Conservation (phyloP, 1,139 yeast species). For the Nakaseomyces delphensis region DNA sequence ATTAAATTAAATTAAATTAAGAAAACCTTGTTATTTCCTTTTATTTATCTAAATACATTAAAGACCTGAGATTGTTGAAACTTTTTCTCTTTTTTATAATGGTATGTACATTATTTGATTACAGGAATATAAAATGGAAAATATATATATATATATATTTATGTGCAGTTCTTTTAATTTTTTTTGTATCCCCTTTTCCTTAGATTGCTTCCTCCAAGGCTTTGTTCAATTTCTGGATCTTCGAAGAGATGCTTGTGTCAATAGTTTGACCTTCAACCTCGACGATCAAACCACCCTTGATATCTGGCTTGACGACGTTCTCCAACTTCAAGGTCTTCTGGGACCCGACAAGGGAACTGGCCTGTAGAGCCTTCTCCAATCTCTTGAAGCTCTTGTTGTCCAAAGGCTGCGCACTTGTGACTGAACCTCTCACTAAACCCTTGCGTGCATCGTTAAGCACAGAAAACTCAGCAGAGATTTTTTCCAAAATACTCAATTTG, state of each 20-base stretch:
- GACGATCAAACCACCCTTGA: constrained; percentile 91
- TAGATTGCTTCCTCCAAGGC: constrained; percentile 77
- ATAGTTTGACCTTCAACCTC: constrained; percentile 97
- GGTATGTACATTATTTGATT: constrained; percentile 1
- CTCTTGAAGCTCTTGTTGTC: constrained; percentile 75
- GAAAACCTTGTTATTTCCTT: too few relatives aligned
- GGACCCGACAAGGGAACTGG: constrained; percentile 72
- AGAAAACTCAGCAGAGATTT: constrained; percentile 63
- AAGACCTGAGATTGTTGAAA: too few relatives aligned
- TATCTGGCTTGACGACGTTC: constrained; percentile 79
- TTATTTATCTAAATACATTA: too few relatives aligned
- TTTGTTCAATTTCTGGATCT: constrained; percentile 82
- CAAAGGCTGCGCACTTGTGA: constrained; percentile 80
- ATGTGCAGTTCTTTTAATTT: background rate
- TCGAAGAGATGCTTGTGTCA: constrained; percentile 80
- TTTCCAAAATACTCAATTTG: constrained; percentile 66
- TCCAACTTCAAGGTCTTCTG: constrained; percentile 79
- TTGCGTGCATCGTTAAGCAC: constrained; percentile 79
- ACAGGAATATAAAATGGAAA: background rate
- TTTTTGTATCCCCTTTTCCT: constrained; percentile 11
- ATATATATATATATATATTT: background rate
- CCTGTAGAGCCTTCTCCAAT: constrained; percentile 69
- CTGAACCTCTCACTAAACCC: constrained; percentile 88
- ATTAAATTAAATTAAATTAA: too few relatives aligned
- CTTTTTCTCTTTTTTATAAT: background rate